A percentile compares a stretch with the other conserved stretches of the same genome.
phyloP scores from a whole-genome alignment of 2,329 filamentous ascomycete species.

The Diaporthe longicolla region DNA sequence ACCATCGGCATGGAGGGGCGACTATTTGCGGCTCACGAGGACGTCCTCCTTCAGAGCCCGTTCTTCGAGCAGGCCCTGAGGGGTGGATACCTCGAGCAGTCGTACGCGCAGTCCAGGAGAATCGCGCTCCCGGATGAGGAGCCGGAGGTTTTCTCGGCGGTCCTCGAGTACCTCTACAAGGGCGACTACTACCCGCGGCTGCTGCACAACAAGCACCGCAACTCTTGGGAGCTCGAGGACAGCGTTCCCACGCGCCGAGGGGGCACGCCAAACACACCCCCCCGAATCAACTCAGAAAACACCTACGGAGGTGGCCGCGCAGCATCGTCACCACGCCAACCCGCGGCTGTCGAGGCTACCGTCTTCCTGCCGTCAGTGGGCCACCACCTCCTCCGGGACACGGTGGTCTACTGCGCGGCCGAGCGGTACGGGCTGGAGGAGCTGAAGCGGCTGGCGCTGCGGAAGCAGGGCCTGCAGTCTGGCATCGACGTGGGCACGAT shows the following conservation, averaged over 20 bases:
- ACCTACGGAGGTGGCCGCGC: constrained; percentile 56
- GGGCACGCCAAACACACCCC: constrained; percentile 62
- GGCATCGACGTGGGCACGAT: constrained; percentile 94
- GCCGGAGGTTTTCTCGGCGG: constrained; percentile 91
- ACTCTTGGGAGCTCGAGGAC: constrained; percentile 92
- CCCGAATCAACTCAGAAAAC: constrained; percentile 62
- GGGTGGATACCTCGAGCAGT: constrained; percentile 76
- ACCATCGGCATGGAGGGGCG: constrained; percentile 87
- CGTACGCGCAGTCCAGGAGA: constrained; percentile 76
- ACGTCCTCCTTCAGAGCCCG: constrained; percentile 87
- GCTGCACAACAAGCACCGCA: constrained; percentile 86
- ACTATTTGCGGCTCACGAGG: constrained; percentile 95
- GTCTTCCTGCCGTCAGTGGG: constrained; percentile 82
- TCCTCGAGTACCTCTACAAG: constrained; percentile 98
- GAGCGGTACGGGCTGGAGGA: constrained; percentile 93
- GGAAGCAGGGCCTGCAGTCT: constrained; percentile 94
- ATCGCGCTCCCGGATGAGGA: constrained; percentile 82
- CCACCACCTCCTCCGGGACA: constrained; percentile 88
- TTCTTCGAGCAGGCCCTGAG: constrained; percentile 83
- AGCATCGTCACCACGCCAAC: constrained; percentile 65
- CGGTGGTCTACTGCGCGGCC: constrained; percentile 93
- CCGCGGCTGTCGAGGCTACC: constrained; percentile 79
- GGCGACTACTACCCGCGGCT: constrained; percentile 94
- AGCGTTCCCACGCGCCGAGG: constrained; percentile 55
- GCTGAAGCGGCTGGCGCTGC: constrained; percentile 90